Conservation (phyloP, 495 filamentous ascomycete genomes). For the Annulohypoxylon maeteangense region DNA sequence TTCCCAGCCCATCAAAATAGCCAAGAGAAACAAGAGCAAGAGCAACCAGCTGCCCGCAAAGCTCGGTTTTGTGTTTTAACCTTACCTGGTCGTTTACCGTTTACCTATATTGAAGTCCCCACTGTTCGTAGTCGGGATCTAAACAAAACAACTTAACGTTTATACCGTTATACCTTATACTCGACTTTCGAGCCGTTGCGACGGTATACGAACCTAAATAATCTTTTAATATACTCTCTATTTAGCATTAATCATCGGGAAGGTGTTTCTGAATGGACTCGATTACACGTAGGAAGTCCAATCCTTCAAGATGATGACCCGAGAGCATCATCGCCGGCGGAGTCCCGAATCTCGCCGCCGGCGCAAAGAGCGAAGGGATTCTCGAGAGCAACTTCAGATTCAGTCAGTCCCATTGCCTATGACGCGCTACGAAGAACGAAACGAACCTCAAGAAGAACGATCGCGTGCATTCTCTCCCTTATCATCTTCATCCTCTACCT, state of each 20-base stretch:
- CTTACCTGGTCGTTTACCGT: neutral
- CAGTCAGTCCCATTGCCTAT: conserved; percentile 27
- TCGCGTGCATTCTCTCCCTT: conserved; percentile 54
- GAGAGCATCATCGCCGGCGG: conserved; percentile 58
- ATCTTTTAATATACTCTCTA: conserved; percentile 33
- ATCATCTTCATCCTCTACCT: conserved; percentile 58
- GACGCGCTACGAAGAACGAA: conserved; percentile 37
- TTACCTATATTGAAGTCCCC: conserved; percentile 22
- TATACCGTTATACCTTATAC: conserved; percentile 9
- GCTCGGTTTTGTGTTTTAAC: conserved; percentile 27
- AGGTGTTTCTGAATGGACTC: conserved; percentile 41
- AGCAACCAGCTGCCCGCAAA: conserved; percentile 18
- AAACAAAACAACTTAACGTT: conserved; percentile 45
- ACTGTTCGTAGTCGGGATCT: conserved; percentile 34
- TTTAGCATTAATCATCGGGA: conserved; percentile 11
- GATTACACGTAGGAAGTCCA: conserved; percentile 31
- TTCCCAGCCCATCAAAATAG: conserved; percentile 8
- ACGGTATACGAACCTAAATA: conserved; percentile 27
- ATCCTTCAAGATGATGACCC: conserved; percentile 53
- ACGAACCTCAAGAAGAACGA: conserved; percentile 38
- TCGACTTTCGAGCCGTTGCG: conserved; percentile 33
- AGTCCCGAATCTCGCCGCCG: conserved; percentile 61
- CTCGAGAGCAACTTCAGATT: conserved; percentile 56
- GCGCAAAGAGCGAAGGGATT: conserved; percentile 59
- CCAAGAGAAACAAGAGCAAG: neutral